Percentiles rank a stretch among this genome's conserved stretches.
These are phyloP conservation scores for Lyophyllum decastes DNA, from an alignment of 768 basidiomycete genomes.

Conservation along the genomic window DNA sequence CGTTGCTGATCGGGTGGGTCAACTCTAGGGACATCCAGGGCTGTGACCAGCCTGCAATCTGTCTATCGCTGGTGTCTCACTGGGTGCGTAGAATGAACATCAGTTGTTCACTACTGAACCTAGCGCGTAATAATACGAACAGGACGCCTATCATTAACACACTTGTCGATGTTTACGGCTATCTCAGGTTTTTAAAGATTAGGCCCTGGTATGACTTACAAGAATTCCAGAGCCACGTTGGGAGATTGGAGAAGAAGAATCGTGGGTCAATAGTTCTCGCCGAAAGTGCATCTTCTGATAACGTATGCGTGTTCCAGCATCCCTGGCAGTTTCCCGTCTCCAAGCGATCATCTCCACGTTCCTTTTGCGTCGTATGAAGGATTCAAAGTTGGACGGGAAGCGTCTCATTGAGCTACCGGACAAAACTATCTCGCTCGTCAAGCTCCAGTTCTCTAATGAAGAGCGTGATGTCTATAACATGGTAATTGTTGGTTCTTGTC, in stretches of 20 bases:
- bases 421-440: conserved; percentile 51
- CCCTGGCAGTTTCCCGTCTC: conserved; percentile 54
- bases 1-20: neutral
- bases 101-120: neutral
- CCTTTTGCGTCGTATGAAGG: conserved; percentile 64
- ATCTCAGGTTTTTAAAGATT: conserved; percentile 43
- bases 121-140: conserved; percentile 1
- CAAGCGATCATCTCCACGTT: conserved; percentile 58
- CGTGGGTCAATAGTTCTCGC: conserved; percentile 43
- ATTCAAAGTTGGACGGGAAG: conserved; percentile 64
- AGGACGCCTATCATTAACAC: conserved; percentile 69
- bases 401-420: conserved; percentile 64
- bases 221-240: conserved; percentile 40
- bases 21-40: conserved; percentile 48
- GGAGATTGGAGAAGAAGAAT: conserved; percentile 45
- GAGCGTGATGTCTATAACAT: conserved; percentile 66
- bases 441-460: conserved; percentile 58
- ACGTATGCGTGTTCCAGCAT: conserved; percentile 34
- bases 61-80: conserved; percentile 70
- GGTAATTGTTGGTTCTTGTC: conserved; percentile 25
- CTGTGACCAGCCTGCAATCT: conserved; percentile 52
- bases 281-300: conserved; percentile 1
- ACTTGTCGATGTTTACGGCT: conserved; percentile 55
- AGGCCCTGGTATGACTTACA: conserved; percentile 50
- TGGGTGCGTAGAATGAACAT: conserved; percentile 37